Percentiles rank a stretch among this genome's conserved stretches.
Evolutionary conservation across 177 flowering plant species (phyloP).

Genomic region (Vitis hybrid): DNA sequence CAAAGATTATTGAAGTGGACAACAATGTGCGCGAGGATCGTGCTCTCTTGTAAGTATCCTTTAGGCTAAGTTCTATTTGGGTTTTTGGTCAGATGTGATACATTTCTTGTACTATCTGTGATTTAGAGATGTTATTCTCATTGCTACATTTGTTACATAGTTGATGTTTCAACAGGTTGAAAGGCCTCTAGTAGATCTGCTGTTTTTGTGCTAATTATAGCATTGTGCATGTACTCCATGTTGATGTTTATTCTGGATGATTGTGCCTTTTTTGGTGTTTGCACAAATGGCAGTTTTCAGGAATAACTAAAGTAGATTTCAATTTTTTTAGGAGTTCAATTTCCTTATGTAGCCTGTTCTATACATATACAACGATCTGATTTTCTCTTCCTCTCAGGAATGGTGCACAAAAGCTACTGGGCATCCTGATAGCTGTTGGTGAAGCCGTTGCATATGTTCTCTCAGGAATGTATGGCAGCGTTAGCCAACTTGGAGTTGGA

Average conservation of each 20-base stretch:
- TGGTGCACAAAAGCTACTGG: constrained; percentile 83
- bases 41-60: constrained; percentile 68
- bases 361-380: neutral
- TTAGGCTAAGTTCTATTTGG: neutral
- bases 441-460: constrained; percentile 87
- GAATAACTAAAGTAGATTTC: too few species aligned
- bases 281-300: too few species aligned
- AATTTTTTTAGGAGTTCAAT: too few species aligned
- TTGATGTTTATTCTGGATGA: too few species aligned
- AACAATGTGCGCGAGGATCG: constrained; percentile 80
- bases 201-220: too few species aligned
- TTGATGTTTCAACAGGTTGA: too few species aligned
- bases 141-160: too few species aligned
- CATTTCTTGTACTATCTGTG: neutral
- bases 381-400: constrained; percentile 36
- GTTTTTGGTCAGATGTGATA: neutral
- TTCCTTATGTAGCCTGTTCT: too few species aligned
- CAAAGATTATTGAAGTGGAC: constrained; percentile 79
- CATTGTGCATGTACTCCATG: too few species aligned
- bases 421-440: constrained; percentile 78
- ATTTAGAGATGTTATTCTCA: too few species aligned
- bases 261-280: too few species aligned
- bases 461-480: constrained; percentile 83
- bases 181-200: too few species aligned
- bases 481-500: constrained; percentile 84